Evolutionary conservation across 768 basidiomycete species (phyloP).

Genomic region (Daedaleopsis nitida): DNA sequence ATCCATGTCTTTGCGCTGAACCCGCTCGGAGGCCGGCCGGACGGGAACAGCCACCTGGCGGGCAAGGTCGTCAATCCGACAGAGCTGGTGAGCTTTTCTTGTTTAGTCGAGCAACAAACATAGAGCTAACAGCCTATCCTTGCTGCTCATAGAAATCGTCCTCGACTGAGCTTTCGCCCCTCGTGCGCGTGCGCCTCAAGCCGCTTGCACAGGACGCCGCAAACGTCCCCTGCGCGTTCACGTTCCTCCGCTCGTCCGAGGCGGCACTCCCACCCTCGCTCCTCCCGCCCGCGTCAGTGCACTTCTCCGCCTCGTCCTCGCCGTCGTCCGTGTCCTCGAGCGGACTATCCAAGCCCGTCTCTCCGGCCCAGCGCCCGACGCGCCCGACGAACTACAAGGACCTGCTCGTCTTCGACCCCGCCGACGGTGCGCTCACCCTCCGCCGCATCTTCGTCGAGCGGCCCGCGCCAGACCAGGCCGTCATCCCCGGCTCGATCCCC

Average conservation of each 20-base stretch:
- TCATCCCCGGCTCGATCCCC: conserved; percentile 31
- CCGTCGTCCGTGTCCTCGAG: conserved; percentile 34
- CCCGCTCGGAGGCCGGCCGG: conserved; percentile 72
- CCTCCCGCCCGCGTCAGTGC: conserved; percentile 34
- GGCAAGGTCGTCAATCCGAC: conserved; percentile 57
- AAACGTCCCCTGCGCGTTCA: conserved; percentile 52
- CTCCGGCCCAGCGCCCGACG: conserved; percentile 28
- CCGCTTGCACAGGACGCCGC: conserved; percentile 26
- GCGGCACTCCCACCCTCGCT: conserved; percentile 41
- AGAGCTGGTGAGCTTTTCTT: conserved; percentile 44
- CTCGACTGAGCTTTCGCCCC: conserved; percentile 54
- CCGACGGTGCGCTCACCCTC: conserved; percentile 55
- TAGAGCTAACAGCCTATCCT: conserved; percentile 1
- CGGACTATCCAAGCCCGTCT: conserved; percentile 27
- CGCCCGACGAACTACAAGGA: conserved; percentile 59
- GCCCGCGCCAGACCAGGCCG: conserved; percentile 23
- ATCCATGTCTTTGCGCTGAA: conserved; percentile 77
- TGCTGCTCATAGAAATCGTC: conserved; percentile 43
- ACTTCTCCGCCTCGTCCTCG: conserved; percentile 31
- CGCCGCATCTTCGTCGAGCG: conserved; percentile 53
- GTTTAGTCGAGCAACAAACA: not conserved
- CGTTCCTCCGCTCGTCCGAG: conserved; percentile 47
- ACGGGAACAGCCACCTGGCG: conserved; percentile 61
- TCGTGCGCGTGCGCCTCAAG: conserved; percentile 51
- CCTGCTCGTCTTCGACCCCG: conserved; percentile 66